A percentile compares a stretch with the other conserved stretches of the same genome.
These are phyloP conservation scores for Herpotrichia juniperi DNA, from an alignment of 2,329 filamentous ascomycete species.

Conservation along the genomic window DNA sequence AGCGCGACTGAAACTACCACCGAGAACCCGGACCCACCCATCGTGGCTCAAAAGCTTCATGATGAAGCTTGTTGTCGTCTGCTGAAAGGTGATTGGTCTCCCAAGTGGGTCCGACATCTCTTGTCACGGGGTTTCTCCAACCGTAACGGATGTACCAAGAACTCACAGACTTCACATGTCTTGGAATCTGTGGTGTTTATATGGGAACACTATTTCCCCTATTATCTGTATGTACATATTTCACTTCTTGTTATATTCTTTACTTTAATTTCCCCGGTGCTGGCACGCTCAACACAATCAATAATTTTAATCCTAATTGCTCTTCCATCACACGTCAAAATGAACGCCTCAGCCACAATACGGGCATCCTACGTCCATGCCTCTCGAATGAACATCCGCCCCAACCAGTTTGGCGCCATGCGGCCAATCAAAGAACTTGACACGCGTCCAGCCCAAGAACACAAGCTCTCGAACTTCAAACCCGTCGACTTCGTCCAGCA, in stretches of 20 bases:
- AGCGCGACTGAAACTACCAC: neutral
- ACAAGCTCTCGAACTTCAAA: conserved; percentile 26
- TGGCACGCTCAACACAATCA: neutral
- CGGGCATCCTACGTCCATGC: conserved; percentile 32
- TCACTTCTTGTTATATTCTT: neutral
- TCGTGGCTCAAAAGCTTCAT: neutral
- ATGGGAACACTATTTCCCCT: neutral
- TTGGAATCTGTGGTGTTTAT: neutral
- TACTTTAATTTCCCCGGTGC: neutral
- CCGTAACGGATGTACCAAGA: neutral
- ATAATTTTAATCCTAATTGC: conserved; percentile 10
- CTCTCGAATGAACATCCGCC: conserved; percentile 24
- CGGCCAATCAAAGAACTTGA: conserved; percentile 13
- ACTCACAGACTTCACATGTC: neutral
- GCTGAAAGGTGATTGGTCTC: neutral
- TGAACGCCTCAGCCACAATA: conserved; percentile 39
- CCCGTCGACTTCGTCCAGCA: conserved; percentile 27
- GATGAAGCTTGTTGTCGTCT: neutral
- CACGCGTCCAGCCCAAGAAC: conserved; percentile 20
- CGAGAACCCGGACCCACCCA: conserved; percentile 2
- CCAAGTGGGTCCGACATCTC: conserved; percentile 1
- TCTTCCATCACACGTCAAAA: conserved; percentile 7
- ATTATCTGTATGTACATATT: neutral
- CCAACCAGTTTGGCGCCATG: conserved; percentile 4
- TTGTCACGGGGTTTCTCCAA: conserved; percentile 5